Base-by-base conservation (phyloP, 768 basidiomycete genomes). In the Tylopilus cervinicoccineus region DNA sequence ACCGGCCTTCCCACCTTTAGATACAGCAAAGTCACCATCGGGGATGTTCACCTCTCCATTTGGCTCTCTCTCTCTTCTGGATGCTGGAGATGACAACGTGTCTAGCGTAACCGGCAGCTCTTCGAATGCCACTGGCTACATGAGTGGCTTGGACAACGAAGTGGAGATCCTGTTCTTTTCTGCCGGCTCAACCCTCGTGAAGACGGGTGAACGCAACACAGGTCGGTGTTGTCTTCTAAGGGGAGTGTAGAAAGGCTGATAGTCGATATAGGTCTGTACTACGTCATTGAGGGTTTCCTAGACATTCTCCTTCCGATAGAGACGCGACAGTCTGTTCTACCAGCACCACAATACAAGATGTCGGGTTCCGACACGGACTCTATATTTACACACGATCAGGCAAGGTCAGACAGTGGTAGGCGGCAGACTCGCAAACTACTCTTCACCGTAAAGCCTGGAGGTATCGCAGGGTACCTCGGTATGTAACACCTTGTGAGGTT, bases 401-500 rank as follows among this genome's bases (percentile, higher is more conserved):
- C 42, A 17, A 67, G 62, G 45, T 55, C 58, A 34, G 69, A 67
- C 27, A 34, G 33, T 9, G 33, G 65, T 42, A 70, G 63, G 47
- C 59, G 65, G 6, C 69, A 72, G 28, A 64, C 59, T 41, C 77
- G 76, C 54, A 92, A 87, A 61, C 76, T 87, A 10, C 76, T 99
- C 20, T 99, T 96, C 66, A 94, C 92, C 2, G 91, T 95, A 20
- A 96, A 95, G 61, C 90, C 94, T 13, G 96, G 96, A 48, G 96
- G 96, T 0, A 96, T 99, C 52, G 96, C 95, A 10, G 96, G 96
- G 2, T 98, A 98, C 67, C 76, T 99, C 22, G 86, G 89, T 89
- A 55, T 51, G 75, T 31, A 3, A 22, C n/a, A 29, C 29, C 1
- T 42, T 10, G n/a, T 29, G 17, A 5, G n/a, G 7, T 38, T 13